Evolutionary conservation across 306 rosid species (phyloP), one percentile per base, ranked within the genome.

Genomic region (Trifolium subterraneum): DNA sequence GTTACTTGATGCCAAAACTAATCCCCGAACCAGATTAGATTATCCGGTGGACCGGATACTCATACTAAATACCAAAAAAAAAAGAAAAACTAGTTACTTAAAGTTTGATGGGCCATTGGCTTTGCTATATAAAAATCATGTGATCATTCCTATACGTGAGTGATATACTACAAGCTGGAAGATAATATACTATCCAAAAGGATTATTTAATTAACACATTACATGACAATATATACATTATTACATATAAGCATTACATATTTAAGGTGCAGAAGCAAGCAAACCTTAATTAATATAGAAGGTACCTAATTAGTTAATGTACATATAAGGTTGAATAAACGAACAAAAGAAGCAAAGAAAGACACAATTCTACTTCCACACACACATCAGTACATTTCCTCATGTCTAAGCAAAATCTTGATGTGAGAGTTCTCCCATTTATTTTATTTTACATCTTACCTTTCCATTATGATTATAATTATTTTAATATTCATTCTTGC

Each of bases 361-460:
- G 47, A 66, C 15, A 68, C 73, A 70, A 48, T 54, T 20, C 60
- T 12, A 54, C 35, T 45, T 59, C 15, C 25, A 19, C 58, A 73
- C 72, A 71, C 50, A 74, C 25, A 72, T 73, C 27, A 52, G 14
- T 33, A 11, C 61, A 64, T 81, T 71, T 52, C 86, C 74, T 51
- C 71, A 50, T 15, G 58, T 64, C 72, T 22, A 68, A 82, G 85
- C 77, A 82, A 80, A 41, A 44, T 71, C 78, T 44, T 54, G 78
- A 70, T 48, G 81, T 64, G 76, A 80, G 84, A 69, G 75, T 71
- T 63, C 84, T 66, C 74, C 75, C 56, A 83, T 71, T 68, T 70
- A 60, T 77, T 51, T 76, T 80, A 11, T 22, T n/a, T n/a, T 80
- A 77, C 83, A 70, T 44, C 18, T 45, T 51, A 74, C 45, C 69